Evolutionary conservation across 2,329 filamentous ascomycete genomes (phyloP).

Genomic region (Claviceps maximensis): DNA sequence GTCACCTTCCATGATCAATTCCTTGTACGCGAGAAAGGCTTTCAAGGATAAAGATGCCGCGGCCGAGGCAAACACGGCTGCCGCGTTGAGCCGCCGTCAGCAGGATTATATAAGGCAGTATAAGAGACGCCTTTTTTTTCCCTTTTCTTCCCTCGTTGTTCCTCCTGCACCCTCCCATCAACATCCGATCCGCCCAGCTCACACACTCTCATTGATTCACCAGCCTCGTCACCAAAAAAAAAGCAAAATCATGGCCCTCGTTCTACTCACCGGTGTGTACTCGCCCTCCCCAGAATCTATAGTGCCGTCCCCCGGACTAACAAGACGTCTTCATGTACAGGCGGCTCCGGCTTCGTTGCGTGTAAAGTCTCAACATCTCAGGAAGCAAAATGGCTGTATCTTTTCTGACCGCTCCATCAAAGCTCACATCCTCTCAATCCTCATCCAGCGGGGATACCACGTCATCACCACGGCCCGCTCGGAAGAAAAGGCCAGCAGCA

Average conservation of each 20-base stretch:
- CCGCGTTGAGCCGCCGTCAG: not conserved
- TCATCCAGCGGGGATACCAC: slow-evolving; percentile 34
- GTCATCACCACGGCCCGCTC: slow-evolving; percentile 44
- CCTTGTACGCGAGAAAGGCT: too few species aligned
- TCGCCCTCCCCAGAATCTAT: not conserved
- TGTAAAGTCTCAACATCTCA: not conserved
- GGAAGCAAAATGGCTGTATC: too few species aligned
- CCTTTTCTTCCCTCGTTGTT: not conserved
- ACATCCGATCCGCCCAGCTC: too few species aligned
- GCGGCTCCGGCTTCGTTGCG: not conserved
- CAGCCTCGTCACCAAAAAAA: not conserved
- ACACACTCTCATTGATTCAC: too few species aligned
- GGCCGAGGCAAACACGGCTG: not conserved
- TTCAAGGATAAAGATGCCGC: too few species aligned
- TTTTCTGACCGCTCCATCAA: not conserved
- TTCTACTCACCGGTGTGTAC: not conserved
- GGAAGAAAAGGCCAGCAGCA: slow-evolving; percentile 38
- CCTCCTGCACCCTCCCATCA: not conserved
- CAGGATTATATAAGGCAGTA: not conserved
- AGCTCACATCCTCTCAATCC: slow-evolving; percentile 43
- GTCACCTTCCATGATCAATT: too few species aligned
- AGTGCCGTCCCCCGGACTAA: not conserved
- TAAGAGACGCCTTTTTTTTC: not conserved
- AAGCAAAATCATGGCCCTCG: not conserved
- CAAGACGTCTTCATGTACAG: not conserved